Evolutionary conservation across 257 asterid genomes (phyloP).

Genomic region (Lycium ferocissimum): DNA sequence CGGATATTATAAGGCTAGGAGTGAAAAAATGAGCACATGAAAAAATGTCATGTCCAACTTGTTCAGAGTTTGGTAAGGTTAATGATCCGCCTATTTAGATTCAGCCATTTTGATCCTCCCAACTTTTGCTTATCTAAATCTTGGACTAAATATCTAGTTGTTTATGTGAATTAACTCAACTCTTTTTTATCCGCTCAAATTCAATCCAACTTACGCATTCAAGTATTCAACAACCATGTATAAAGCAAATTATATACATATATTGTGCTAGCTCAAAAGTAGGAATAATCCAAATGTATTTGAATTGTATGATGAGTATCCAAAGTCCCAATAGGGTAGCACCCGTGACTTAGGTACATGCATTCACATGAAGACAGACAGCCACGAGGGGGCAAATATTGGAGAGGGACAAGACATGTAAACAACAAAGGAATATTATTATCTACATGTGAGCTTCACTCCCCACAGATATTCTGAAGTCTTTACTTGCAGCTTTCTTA

Average conservation of each 20-base stretch:
- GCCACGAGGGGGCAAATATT: slow-evolving; percentile 21
- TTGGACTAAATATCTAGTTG: no score
- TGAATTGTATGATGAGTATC: not conserved
- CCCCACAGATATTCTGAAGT: not conserved
- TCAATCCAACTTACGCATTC: not conserved
- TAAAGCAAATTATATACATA: not conserved
- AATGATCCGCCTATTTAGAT: no score
- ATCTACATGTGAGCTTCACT: slow-evolving; percentile 11
- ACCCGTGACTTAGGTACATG: slow-evolving; percentile 29
- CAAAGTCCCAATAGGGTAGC: slow-evolving; percentile 1
- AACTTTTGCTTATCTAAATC: no score
- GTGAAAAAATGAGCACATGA: no score
- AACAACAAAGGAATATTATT: slow-evolving; percentile 27
- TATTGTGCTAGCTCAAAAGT: not conserved
- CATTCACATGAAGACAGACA: slow-evolving; percentile 25
- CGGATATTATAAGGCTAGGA: no score
- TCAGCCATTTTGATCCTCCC: no score
- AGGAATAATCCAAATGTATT: not conserved
- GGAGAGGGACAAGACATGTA: slow-evolving; percentile 31
- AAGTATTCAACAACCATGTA: not conserved
- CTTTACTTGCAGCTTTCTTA: not conserved
- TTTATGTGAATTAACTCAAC: not conserved
- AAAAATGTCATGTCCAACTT: no score
- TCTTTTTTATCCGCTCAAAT: not conserved
- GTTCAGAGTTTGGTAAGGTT: no score